Evolutionary conservation across 2,329 filamentous ascomycete species (phyloP), one percentile per base, ranked within the genome.

Genomic region (Catunica adiposa): DNA sequence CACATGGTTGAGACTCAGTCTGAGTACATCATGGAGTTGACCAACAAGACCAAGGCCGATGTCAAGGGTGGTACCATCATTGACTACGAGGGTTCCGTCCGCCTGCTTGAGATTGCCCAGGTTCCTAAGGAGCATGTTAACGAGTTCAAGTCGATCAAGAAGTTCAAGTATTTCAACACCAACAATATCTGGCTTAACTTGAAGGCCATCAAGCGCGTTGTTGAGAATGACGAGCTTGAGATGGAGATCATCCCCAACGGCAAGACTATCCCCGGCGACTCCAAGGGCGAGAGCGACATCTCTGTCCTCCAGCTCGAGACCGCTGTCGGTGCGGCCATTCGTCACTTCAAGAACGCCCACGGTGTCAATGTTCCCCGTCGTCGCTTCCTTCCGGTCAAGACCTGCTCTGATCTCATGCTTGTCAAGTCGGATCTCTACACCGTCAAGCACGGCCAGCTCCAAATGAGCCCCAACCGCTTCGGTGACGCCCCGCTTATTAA

Each of bases 101-200:
- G 92, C 67, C 84, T 98, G 62, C 85, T 98, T 54, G 92, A 98
- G 77, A 96, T 98, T 65, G 92, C 92, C 14, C 92, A 98, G 78
- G 92, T 98, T 37, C 92, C 92, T 73, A 98, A 97, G 82, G 88
- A 98, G 78, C 92, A 98, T 74, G 87, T 92, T 70, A 97, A 98
- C 75, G 92, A 98, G 76, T 98, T 98, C 87, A 98, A 98, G 83
- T 96, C 89, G 51, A 98, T 98, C 79, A 98, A 98, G 84, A 98
- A 98, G 80, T 98, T 98, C 85, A 96, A 94, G 80, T 98, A 98
- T 83, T 98, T 98, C 84, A 98, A 98, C 82, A 98, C 92, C 73
- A 98, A 98, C 86, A 98, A 98, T 81, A 96, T 98, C 74, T 98
- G 92, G 92, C 86, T 98, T 79, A 95, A 95, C 76, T 79, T 96